Conservation (phyloP, 2,329 filamentous ascomycete genomes). For the Coniochaeta ligniaria region DNA sequence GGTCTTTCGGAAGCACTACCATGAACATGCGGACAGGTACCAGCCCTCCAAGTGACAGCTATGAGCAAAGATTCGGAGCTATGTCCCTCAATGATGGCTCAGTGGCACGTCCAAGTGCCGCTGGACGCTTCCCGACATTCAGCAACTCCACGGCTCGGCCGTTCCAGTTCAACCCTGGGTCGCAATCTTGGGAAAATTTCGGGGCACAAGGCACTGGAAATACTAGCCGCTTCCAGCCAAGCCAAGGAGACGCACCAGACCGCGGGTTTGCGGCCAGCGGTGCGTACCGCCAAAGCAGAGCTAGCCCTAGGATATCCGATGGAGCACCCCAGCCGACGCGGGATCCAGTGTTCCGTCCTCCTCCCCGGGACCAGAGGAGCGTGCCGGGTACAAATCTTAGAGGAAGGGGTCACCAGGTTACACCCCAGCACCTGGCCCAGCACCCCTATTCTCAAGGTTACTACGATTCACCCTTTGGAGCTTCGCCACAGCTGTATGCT, state of each 20-base stretch:
- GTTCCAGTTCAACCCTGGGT: conserved; percentile 40
- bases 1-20: neutral
- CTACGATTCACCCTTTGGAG: neutral
- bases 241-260: conserved; percentile 27
- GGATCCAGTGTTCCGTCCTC: conserved; percentile 31
- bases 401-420: conserved; percentile 18
- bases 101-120: conserved; percentile 9
- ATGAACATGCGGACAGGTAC: neutral
- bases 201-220: conserved; percentile 19
- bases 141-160: conserved; percentile 18
- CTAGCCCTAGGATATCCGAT: conserved; percentile 13
- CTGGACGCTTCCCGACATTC: conserved; percentile 4
- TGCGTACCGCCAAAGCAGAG: conserved; percentile 16
- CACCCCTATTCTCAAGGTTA: neutral
- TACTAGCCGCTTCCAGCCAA: conserved; percentile 16
- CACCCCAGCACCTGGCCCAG: neutral
- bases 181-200: conserved; percentile 35
- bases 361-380: conserved; percentile 23
- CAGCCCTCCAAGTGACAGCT: neutral
- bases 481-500: neutral
- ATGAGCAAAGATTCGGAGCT: neutral
- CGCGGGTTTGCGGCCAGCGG: conserved; percentile 27
- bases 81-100: conserved; percentile 24
- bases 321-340: conserved; percentile 19
- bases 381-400: conserved; percentile 22